A percentile compares a stretch with the other conserved stretches of the same genome.
These are phyloP conservation scores for Sphagnum magellanicum DNA, from an alignment of 228 moss, liverwort and hornwort genomes.

Conservation along the genomic window DNA sequence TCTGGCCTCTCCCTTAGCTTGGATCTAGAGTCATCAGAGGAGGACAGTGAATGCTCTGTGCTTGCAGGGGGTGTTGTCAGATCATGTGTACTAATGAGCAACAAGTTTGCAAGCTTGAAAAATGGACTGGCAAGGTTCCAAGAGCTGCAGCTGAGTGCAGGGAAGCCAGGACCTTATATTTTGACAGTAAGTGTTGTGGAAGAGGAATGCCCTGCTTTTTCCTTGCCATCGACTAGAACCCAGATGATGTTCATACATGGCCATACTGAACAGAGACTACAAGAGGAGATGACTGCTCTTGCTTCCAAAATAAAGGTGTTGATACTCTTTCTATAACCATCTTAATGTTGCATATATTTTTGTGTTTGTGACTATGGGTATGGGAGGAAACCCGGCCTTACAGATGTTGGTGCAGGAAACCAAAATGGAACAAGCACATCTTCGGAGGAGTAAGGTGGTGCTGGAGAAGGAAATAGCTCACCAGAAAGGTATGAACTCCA, in stretches of 20 bases:
- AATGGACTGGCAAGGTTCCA: conserved; percentile 20
- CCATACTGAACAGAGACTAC: conserved; percentile 5
- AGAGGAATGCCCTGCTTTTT: conserved; percentile 15
- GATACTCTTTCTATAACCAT: background rate
- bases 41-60: background rate
- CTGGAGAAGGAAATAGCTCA: background rate
- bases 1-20: conserved; percentile 14
- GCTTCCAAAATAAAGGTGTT: conserved; percentile 14
- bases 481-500: background rate
- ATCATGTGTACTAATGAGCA: conserved; percentile 15
- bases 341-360: conserved; percentile 1
- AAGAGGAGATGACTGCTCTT: conserved; percentile 10
- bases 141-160: conserved; percentile 14
- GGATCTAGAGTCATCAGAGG: background rate
- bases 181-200: conserved; percentile 19
- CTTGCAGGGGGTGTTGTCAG: background rate
- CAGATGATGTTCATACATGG: conserved; percentile 15
- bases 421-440: background rate
- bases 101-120: conserved; percentile 8
- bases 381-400: background rate
- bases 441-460: background rate
- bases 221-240: conserved; percentile 8
- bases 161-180: conserved; percentile 17
- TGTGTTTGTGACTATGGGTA: conserved; percentile 2
- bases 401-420: too few relatives aligned